Evolutionary conservation across 2,329 filamentous ascomycete genomes (phyloP).

Genomic region (Parastagonospora nodorum): DNA sequence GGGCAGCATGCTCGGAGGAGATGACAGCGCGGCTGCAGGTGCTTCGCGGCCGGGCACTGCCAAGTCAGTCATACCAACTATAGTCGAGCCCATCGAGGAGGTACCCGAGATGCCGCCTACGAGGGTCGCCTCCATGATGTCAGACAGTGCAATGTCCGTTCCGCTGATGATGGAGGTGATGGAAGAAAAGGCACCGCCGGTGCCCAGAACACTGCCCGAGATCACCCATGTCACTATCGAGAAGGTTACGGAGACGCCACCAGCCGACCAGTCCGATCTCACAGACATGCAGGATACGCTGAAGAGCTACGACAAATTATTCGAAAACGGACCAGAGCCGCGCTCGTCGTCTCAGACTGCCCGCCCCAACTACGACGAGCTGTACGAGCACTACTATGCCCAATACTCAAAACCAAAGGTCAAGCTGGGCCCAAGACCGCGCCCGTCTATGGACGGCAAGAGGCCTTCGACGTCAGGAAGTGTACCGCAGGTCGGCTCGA

Average conservation of each 20-base stretch:
- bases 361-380: conserved; percentile 46
- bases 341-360: conserved; percentile 50
- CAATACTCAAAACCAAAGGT: conserved; percentile 76
- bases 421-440: conserved; percentile 84
- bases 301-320: conserved; percentile 41
- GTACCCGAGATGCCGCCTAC: neutral
- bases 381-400: conserved; percentile 55
- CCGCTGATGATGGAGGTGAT: conserved; percentile 16
- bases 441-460: conserved; percentile 73
- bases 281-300: conserved; percentile 32
- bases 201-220: neutral
- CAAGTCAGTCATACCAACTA: conserved; percentile 28
- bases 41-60: conserved; percentile 26
- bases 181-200: neutral
- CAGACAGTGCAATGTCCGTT: conserved; percentile 21
- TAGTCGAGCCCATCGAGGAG: conserved; percentile 26
- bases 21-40: conserved; percentile 15
- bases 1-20: conserved; percentile 47
- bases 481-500: conserved; percentile 52
- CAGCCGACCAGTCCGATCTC: conserved; percentile 22
- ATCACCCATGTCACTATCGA: conserved; percentile 28
- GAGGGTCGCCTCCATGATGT: conserved; percentile 12
- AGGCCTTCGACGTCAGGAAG: conserved; percentile 64
- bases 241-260: conserved; percentile 23
- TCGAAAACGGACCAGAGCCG: conserved; percentile 48